These are phyloP conservation scores for Tetracladium setigerum DNA, from an alignment of 495 filamentous ascomycete genomes.

Conservation along the genomic window DNA sequence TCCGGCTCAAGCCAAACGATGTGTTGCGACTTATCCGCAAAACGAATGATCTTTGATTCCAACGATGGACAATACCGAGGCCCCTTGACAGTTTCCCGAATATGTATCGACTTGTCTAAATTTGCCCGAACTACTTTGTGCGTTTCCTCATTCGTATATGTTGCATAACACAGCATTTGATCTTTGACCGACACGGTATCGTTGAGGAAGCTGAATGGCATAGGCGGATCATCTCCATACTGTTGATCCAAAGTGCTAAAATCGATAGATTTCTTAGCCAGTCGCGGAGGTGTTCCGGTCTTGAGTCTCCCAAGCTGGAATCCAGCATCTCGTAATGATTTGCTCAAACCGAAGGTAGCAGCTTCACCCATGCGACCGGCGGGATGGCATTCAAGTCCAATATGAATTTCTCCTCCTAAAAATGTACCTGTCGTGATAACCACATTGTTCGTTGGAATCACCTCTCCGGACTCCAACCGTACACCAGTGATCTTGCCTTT, in stretches of 20 bases:
- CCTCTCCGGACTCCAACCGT: constrained; percentile 79
- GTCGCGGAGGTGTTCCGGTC: constrained; percentile 87
- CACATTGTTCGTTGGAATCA: constrained; percentile 72
- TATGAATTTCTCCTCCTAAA: constrained; percentile 92
- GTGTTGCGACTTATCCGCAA: constrained; percentile 68
- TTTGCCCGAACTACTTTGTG: constrained; percentile 84
- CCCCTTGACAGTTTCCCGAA: constrained; percentile 89
- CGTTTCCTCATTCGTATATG: constrained; percentile 71
- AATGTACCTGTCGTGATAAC: constrained; percentile 97
- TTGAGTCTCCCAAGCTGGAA: constrained; percentile 89
- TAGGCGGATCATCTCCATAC: constrained; percentile 74
- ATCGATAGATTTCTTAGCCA: constrained; percentile 78
- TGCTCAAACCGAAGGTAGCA: constrained; percentile 88
- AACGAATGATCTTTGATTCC: constrained; percentile 90
- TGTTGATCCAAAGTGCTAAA: constrained; percentile 65
- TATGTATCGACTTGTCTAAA: constrained; percentile 88
- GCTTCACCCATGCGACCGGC: constrained; percentile 92
- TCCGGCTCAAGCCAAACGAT: constrained; percentile 96
- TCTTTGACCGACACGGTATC: constrained; percentile 63
- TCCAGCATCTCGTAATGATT: constrained; percentile 80
- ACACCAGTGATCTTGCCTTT: constrained; percentile 72
- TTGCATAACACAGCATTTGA: constrained; percentile 77
- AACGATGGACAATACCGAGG: constrained; percentile 93
- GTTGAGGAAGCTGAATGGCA: constrained; percentile 89
- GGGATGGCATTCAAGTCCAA: constrained; percentile 76